These are phyloP conservation scores for Capillidium heterosporum DNA, from an alignment of 371 early-diverging fungal species.

Conservation along the genomic window DNA sequence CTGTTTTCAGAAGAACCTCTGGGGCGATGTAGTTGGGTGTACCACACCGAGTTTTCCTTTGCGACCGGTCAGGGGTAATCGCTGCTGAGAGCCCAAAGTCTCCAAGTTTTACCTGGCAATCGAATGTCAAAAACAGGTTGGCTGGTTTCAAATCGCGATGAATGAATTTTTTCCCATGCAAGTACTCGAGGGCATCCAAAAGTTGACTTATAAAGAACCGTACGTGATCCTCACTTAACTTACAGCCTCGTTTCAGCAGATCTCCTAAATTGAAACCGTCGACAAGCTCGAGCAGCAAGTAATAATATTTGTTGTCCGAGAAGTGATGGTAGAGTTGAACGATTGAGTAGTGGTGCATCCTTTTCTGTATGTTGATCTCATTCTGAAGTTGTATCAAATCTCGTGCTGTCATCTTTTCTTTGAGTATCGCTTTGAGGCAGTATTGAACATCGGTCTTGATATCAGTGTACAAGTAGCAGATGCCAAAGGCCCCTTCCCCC, in stretches of 20 bases:
- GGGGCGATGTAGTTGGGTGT: constrained; percentile 99
- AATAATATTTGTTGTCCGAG: neutral
- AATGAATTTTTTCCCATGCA: constrained; percentile 70
- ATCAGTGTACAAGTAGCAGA: too few species aligned
- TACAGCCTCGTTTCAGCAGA: neutral
- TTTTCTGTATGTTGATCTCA: neutral
- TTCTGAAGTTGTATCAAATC: neutral
- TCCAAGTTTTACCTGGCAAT: constrained; percentile 83
- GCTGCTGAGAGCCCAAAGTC: constrained; percentile 85
- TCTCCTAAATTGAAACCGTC: neutral
- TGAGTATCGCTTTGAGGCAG: too few species aligned
- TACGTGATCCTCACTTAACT: constrained; percentile 22
- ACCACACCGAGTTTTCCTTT: constrained; percentile 46
- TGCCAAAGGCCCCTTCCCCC: too few species aligned
- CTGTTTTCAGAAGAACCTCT: constrained; percentile 70
- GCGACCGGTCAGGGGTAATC: neutral
- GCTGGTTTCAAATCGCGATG: constrained; percentile 97
- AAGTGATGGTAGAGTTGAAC: neutral
- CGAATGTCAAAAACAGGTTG: constrained; percentile 82
- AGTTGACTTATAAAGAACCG: constrained; percentile 63
- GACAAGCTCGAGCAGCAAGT: neutral
- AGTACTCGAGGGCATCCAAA: constrained; percentile 68
- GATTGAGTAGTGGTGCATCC: neutral
- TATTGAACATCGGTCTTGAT: too few species aligned
- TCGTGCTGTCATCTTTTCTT: too few species aligned